A percentile compares a stretch with the other conserved stretches of the same genome.
Evolutionary conservation across 352 stramenopile species (phyloP).

Genomic region (Peronospora farinosa): DNA sequence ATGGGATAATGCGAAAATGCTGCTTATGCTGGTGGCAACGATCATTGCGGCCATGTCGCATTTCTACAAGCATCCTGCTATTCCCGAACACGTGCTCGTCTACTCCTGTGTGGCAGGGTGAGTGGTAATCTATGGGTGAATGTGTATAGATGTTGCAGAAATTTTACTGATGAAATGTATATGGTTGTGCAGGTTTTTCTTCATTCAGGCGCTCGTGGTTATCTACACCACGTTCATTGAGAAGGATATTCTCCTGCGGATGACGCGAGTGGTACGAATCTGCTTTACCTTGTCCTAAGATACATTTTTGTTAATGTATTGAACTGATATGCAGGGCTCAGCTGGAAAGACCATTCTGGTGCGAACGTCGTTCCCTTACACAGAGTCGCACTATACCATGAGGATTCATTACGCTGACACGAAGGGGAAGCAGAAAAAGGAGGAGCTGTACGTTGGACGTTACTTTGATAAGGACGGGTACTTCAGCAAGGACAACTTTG

Average conservation of each 20-base stretch:
- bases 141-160: not conserved
- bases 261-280: constrained; percentile 51
- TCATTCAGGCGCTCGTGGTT: constrained; percentile 69
- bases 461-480: constrained; percentile 85
- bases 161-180: not conserved
- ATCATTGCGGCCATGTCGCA: constrained; percentile 58
- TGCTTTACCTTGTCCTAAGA: not conserved
- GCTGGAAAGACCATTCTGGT: constrained; percentile 43
- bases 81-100: constrained; percentile 61
- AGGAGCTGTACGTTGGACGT: constrained; percentile 74
- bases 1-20: constrained; percentile 80
- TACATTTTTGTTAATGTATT: constrained; percentile 4
- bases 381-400: constrained; percentile 66
- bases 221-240: constrained; percentile 67
- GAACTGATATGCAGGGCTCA: constrained; percentile 21
- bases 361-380: constrained; percentile 62
- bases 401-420: constrained; percentile 43
- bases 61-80: constrained; percentile 55
- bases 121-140: constrained; percentile 6
- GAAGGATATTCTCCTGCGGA: constrained; percentile 68
- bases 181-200: constrained; percentile 59
- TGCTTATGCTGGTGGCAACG: constrained; percentile 67
- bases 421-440: constrained; percentile 38
- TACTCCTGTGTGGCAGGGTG: constrained; percentile 65
- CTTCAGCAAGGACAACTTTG: constrained; percentile 74